Percentiles rank a stretch among this genome's conserved stretches.
Evolutionary conservation across 2,329 filamentous ascomycete genomes (phyloP).

Genomic region (Aspergillus sp.): DNA sequence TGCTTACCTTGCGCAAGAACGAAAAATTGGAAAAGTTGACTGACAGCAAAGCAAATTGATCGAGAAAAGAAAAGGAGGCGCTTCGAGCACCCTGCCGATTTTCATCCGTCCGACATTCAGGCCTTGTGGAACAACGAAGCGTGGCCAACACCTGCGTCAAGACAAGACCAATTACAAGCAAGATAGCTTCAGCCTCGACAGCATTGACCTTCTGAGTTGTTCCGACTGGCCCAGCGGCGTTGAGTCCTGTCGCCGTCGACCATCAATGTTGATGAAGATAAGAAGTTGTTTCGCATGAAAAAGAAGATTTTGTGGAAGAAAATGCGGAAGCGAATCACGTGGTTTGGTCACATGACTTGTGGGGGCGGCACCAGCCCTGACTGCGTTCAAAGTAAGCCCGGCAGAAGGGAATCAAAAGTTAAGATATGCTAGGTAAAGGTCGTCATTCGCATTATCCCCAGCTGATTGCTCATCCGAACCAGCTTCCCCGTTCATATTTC

Average conservation of each 20-base stretch:
- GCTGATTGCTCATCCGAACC: no score
- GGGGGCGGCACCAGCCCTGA: not conserved
- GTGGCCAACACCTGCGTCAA: not conserved
- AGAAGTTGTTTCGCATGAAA: not conserved
- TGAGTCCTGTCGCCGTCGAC: not conserved
- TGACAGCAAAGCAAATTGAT: not conserved
- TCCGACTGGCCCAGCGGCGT: not conserved
- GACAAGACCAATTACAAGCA: not conserved
- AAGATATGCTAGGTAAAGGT: no score
- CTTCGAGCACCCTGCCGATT: not conserved
- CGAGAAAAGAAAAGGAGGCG: not conserved
- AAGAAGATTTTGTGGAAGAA: slow-evolving; percentile 9
- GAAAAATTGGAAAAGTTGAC: not conserved
- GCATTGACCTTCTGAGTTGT: not conserved
- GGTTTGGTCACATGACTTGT: not conserved
- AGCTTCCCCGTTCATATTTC: no score
- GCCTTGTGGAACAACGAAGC: not conserved
- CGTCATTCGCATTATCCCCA: no score
- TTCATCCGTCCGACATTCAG: slow-evolving; percentile 4
- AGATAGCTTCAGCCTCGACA: not conserved
- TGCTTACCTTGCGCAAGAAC: slow-evolving; percentile 20
- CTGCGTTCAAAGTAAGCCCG: no score
- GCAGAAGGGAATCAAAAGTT: no score
- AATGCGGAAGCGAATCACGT: slow-evolving; percentile 9
- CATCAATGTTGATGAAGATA: not conserved